These are phyloP conservation scores for Termitomyces eurrhizus DNA, from an alignment of 768 basidiomycete species.

Conservation along the genomic window DNA sequence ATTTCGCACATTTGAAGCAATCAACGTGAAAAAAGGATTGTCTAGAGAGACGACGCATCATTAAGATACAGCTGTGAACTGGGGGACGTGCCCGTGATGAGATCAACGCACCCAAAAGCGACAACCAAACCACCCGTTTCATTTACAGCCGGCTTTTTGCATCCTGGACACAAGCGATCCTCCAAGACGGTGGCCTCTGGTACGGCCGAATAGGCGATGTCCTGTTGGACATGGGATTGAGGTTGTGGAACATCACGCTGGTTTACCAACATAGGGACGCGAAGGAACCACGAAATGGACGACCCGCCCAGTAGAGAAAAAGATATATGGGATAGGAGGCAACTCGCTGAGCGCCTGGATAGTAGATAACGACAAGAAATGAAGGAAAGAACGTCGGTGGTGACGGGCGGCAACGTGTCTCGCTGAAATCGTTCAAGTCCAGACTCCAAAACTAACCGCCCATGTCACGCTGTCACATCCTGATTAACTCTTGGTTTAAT, in stretches of 20 bases:
- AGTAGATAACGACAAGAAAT: conserved; percentile 13
- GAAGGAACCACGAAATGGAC: conserved; percentile 2
- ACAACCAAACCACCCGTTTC: conserved; percentile 87
- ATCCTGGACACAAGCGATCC: conserved; percentile 76
- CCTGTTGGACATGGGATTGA: conserved; percentile 28
- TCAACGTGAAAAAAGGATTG: conserved; percentile 94
- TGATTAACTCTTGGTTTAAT: neutral
- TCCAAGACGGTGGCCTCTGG: conserved; percentile 31
- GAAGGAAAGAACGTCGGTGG: conserved; percentile 15
- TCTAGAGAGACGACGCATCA: conserved; percentile 34
- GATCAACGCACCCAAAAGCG: conserved; percentile 80
- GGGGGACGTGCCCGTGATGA: conserved; percentile 3
- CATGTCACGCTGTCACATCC: conserved; percentile 13
- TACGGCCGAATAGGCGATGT: conserved; percentile 11
- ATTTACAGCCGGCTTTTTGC: conserved; percentile 74
- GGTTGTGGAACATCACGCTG: conserved; percentile 19
- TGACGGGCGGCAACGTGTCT: conserved; percentile 16
- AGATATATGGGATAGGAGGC: conserved; percentile 15
- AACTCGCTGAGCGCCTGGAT: conserved; percentile 25
- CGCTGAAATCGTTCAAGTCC: neutral
- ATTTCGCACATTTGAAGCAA: conserved; percentile 98
- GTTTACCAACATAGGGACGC: conserved; percentile 21
- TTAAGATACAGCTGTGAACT: neutral
- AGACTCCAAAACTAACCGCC: conserved; percentile 1
- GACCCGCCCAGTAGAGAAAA: conserved; percentile 12